Conservation (phyloP, 228 moss, liverwort and hornwort genomes). For the Sphagnum magellanicum region DNA sequence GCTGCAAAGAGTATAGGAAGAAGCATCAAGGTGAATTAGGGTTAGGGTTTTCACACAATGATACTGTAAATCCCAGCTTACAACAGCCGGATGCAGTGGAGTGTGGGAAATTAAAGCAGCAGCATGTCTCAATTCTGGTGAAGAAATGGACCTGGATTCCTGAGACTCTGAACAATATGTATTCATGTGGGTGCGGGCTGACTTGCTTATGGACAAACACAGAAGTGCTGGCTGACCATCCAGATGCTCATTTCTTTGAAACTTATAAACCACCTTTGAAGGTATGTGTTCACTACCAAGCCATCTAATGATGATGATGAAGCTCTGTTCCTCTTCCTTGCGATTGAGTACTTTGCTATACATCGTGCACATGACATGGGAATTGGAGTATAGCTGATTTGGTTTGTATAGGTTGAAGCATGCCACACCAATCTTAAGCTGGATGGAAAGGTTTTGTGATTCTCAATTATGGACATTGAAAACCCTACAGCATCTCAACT, state of each 20-base stretch:
- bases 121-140: constrained; percentile 57
- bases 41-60: constrained; percentile 6
- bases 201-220: constrained; percentile 66
- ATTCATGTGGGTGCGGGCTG: constrained; percentile 51
- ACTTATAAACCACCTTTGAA: constrained; percentile 13
- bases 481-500: no score
- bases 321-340: not conserved
- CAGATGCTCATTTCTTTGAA: constrained; percentile 51
- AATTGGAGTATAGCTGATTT: no score
- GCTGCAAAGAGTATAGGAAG: constrained; percentile 13
- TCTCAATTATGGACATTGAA: no score
- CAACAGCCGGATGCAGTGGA: constrained; percentile 29
- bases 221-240: constrained; percentile 28
- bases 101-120: constrained; percentile 39
- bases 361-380: no score
- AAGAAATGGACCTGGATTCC: constrained; percentile 45
- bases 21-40: constrained; percentile 10
- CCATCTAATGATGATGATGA: not conserved
- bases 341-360: no score
- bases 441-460: no score
- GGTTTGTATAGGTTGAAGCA: no score
- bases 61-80: constrained; percentile 13
- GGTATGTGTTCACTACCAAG: constrained; percentile 18
- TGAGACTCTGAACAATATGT: constrained; percentile 47
- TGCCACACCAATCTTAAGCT: no score